These are phyloP conservation scores for Suhomyces chickasaworum DNA, from an alignment of 1,139 yeast species.

Conservation along the genomic window DNA sequence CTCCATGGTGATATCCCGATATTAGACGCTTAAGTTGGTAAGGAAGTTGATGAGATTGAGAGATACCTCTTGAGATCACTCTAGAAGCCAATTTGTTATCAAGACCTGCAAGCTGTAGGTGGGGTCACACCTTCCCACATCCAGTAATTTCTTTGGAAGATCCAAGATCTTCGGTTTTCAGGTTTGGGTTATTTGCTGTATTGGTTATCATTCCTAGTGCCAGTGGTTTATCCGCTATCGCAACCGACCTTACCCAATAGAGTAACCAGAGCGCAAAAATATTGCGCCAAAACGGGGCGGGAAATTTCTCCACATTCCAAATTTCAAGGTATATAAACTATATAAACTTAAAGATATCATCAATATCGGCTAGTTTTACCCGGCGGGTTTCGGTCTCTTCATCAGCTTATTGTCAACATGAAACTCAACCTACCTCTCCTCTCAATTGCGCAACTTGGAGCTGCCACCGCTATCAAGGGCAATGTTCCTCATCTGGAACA, in stretches of 20 bases:
- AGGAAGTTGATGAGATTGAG: too few species aligned
- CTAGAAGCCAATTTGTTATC: too few species aligned
- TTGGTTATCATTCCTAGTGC: not conserved
- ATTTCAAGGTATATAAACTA: not conserved
- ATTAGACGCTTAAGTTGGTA: too few species aligned
- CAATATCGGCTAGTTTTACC: too few species aligned
- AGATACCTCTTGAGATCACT: too few species aligned
- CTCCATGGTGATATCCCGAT: too few species aligned
- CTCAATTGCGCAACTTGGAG: conserved; percentile 1
- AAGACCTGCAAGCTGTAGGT: too few species aligned
- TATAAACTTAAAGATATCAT: not conserved
- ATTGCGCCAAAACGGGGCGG: not conserved
- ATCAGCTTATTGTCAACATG: not conserved
- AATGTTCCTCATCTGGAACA: not conserved
- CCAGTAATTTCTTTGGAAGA: too few species aligned
- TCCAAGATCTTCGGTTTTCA: too few species aligned
- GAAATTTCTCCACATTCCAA: not conserved
- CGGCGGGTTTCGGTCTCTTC: not conserved
- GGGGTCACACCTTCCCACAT: too few species aligned
- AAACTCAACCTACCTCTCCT: not conserved
- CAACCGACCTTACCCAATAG: not conserved
- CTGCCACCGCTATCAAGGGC: not conserved
- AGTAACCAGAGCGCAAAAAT: conserved; percentile 1
- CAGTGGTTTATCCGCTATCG: not conserved
- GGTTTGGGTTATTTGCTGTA: too few species aligned